phyloP scores from a whole-genome alignment of 495 filamentous ascomycete genomes.

The Trichoderma virens region DNA sequence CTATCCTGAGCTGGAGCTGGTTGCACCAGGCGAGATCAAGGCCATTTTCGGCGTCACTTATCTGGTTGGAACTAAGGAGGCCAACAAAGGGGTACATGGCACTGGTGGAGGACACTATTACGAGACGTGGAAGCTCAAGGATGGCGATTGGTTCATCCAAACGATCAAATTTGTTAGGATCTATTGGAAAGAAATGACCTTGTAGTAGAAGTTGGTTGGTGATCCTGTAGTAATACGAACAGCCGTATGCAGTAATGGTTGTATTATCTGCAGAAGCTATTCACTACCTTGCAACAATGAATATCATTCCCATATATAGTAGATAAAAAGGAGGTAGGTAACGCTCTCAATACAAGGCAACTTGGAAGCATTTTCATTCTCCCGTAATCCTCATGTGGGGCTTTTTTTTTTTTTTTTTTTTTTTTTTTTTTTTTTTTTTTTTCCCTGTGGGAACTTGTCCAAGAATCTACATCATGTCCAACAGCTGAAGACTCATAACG shows the following conservation, averaged over 20 bases:
- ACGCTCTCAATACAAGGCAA: too few species aligned
- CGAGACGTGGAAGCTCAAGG: constrained; percentile 6
- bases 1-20: neutral
- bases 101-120: neutral
- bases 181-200: neutral
- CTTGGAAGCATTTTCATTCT: too few species aligned
- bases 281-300: too few species aligned
- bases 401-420: too few species aligned
- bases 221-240: neutral
- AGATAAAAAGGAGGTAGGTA: too few species aligned
- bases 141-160: constrained; percentile 1
- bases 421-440: neutral
- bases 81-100: neutral
- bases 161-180: neutral
- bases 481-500: too few species aligned
- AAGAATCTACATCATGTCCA: too few species aligned
- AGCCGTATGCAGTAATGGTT: neutral
- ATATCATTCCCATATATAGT: too few species aligned
- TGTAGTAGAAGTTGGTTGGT: neutral
- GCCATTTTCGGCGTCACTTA: neutral
- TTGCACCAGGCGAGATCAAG: neutral
- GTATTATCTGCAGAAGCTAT: too few species aligned
- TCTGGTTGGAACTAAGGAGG: neutral
- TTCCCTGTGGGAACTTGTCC: neutral
- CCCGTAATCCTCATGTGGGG: too few species aligned